Evolutionary conservation across 164 flowering plant species (phyloP).

Genomic region (Kingdonia uniflora): DNA sequence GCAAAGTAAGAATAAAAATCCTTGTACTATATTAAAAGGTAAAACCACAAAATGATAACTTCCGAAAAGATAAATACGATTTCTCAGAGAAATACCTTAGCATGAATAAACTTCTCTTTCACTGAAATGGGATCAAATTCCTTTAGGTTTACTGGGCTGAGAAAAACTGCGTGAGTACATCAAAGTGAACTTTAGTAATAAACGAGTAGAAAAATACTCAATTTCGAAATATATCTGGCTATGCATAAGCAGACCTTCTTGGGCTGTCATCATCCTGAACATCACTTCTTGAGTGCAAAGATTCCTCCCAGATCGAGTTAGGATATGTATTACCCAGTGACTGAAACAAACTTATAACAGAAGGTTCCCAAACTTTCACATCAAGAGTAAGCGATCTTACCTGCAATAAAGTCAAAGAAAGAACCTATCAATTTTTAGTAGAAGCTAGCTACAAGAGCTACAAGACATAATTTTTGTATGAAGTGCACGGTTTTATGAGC

Average conservation of each 20-base stretch:
- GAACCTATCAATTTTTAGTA: too few relatives aligned
- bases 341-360: slow-evolving; percentile 66
- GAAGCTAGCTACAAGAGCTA: too few relatives aligned
- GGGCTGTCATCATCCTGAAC: slow-evolving; percentile 33
- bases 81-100: too few relatives aligned
- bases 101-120: slow-evolving; percentile 80
- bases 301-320: slow-evolving; percentile 85
- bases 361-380: slow-evolving; percentile 93
- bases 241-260: slow-evolving; percentile 29
- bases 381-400: slow-evolving; percentile 89
- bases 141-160: slow-evolving; percentile 45
- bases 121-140: slow-evolving; percentile 51
- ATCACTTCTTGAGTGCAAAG: slow-evolving; percentile 31
- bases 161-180: slow-evolving; percentile 27
- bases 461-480: too few relatives aligned
- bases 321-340: slow-evolving; percentile 77
- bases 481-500: too few relatives aligned
- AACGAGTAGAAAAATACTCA: too few relatives aligned
- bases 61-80: too few relatives aligned
- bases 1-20: too few relatives aligned
- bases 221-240: too few relatives aligned
- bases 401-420: slow-evolving; percentile 22
- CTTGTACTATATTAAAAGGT: too few relatives aligned
- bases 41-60: too few relatives aligned
- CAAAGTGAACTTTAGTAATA: too few relatives aligned